Percentiles rank a stretch among this genome's conserved stretches.
Conservation (phyloP, 176 grass and related monocot species). For the Leersia perrieri region DNA sequence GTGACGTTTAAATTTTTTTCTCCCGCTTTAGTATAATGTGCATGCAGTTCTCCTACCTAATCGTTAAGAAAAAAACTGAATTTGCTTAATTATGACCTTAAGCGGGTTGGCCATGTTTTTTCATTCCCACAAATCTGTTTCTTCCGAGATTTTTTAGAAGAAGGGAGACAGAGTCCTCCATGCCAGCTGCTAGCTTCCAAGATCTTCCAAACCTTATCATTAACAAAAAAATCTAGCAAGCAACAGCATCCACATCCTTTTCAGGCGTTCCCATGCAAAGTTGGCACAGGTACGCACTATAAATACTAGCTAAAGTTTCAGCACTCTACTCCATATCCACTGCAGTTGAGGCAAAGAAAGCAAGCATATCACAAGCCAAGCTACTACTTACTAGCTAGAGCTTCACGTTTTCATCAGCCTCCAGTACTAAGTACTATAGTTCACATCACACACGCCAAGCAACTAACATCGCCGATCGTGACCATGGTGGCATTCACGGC, state of each 20-base stretch:
- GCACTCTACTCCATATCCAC: neutral
- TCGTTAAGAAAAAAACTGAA: no score
- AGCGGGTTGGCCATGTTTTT: no score
- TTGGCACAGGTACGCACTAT: neutral
- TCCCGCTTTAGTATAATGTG: no score
- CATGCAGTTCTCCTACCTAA: no score
- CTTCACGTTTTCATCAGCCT: neutral
- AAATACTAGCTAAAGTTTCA: neutral
- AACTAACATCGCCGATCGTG: neutral
- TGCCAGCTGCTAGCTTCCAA: neutral
- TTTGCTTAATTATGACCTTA: no score
- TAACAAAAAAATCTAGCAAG: neutral
- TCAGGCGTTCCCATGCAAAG: neutral
- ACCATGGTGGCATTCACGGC: conserved; percentile 29
- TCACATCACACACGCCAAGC: neutral
- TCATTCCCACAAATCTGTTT: no score
- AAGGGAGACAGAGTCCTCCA: neutral
- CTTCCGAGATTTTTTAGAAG: neutral
- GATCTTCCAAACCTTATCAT: neutral
- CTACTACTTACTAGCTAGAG: no score
- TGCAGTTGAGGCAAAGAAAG: neutral
- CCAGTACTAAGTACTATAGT: neutral
- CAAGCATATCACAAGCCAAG: neutral
- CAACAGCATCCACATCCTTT: neutral
- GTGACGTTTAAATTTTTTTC: no score